These are phyloP conservation scores for Dothideomycetes sp. DNA, from an alignment of 2,329 filamentous ascomycete species.

Conservation along the genomic window DNA sequence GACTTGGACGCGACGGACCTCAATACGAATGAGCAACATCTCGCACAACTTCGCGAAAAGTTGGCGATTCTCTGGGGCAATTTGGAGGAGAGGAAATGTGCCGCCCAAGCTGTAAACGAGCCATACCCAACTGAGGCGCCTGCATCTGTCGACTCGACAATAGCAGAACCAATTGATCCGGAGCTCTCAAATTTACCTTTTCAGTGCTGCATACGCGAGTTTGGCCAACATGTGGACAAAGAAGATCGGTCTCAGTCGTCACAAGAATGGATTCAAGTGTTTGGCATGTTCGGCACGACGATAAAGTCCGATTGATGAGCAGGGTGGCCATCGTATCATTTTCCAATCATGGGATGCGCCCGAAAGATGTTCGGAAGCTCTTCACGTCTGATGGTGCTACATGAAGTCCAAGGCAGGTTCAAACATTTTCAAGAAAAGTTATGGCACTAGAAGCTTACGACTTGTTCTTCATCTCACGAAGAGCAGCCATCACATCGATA, in stretches of 20 bases:
- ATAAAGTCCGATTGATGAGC: constrained; percentile 11
- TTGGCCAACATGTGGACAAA: constrained; percentile 25
- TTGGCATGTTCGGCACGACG: constrained; percentile 18
- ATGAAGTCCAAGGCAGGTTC: no score
- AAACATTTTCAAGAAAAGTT: background rate
- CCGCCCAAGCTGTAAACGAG: constrained; percentile 7
- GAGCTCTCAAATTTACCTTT: constrained; percentile 30
- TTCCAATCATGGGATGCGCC: no score
- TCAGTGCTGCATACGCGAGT: constrained; percentile 33
- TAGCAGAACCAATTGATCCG: background rate
- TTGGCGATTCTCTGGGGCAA: constrained; percentile 80
- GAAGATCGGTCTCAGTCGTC: constrained; percentile 16
- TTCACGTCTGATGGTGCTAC: no score
- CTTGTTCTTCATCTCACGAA: constrained; percentile 81
- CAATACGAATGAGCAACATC: constrained; percentile 33
- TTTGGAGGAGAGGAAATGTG: constrained; percentile 57
- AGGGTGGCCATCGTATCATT: no score
- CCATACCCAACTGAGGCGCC: background rate
- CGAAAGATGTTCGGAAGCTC: no score
- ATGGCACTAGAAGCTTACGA: constrained; percentile 3
- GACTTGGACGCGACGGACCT: constrained; percentile 45
- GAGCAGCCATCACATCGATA: constrained; percentile 70
- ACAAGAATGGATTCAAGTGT: constrained; percentile 21
- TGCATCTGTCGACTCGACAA: background rate
- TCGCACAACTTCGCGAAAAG: constrained; percentile 52